Conservation (phyloP, 2,329 filamentous ascomycete genomes). For the Stagonosporopsis rhizophila region DNA sequence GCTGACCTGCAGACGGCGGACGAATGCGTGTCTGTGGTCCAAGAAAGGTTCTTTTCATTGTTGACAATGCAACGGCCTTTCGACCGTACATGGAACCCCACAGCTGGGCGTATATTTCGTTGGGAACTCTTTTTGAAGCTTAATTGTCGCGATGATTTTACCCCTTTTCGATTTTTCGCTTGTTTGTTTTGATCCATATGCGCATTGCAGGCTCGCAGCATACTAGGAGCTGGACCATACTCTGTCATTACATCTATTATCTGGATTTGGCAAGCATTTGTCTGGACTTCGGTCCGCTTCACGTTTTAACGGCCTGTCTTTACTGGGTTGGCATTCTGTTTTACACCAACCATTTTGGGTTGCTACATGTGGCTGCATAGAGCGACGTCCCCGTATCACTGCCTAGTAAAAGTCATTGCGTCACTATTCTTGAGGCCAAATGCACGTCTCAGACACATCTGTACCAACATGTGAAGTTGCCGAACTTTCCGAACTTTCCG, state of each 20-base stretch:
- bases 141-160: constrained; percentile 17
- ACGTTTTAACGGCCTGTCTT: constrained; percentile 23
- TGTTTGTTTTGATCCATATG: constrained; percentile 32
- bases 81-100: constrained; percentile 9
- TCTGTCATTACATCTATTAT: constrained; percentile 43
- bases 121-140: constrained; percentile 24
- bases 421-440: not conserved
- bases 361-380: constrained; percentile 13
- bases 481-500: not conserved
- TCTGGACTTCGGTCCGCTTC: constrained; percentile 24
- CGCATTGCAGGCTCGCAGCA: constrained; percentile 33
- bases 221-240: constrained; percentile 34
- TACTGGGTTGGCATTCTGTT: constrained; percentile 10
- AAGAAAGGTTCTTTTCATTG: constrained; percentile 5
- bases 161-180: constrained; percentile 8
- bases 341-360: constrained; percentile 22
- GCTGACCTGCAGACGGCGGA: not conserved
- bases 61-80: constrained; percentile 33
- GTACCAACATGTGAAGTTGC: not conserved
- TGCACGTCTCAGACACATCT: not conserved
- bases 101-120: constrained; percentile 35
- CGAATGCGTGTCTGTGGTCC: not conserved
- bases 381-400: constrained; percentile 16
- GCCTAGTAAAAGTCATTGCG: constrained; percentile 30
- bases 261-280: constrained; percentile 32